Conservation (phyloP, 106 monocot species). For the Cymbidium sinense region DNA sequence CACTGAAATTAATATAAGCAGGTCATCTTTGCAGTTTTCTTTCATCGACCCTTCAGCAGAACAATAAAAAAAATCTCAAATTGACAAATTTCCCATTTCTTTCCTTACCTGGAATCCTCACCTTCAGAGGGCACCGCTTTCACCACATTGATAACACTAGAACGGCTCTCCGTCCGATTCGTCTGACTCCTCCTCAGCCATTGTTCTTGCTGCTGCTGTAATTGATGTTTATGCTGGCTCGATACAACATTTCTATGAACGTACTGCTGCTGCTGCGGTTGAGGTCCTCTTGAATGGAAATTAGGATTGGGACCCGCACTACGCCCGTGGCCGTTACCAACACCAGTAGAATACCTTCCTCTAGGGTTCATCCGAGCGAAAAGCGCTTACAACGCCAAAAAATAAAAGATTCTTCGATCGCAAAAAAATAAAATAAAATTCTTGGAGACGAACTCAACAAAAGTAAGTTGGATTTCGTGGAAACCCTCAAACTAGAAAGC, state of each 20-base stretch:
- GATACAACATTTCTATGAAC: background rate
- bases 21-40: too few species aligned
- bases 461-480: background rate
- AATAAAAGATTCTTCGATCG: background rate
- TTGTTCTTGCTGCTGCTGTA: constrained; percentile 44
- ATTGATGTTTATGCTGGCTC: background rate
- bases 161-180: constrained; percentile 24
- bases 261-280: background rate
- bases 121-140: constrained; percentile 25
- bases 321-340: constrained; percentile 13
- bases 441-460: background rate
- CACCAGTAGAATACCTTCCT: constrained; percentile 11
- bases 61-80: background rate
- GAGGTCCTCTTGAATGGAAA: constrained; percentile 8
- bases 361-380: constrained; percentile 12
- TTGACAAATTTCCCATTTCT: background rate
- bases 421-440: background rate
- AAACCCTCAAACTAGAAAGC: background rate
- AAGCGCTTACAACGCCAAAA: background rate
- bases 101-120: constrained; percentile 41
- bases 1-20: too few species aligned
- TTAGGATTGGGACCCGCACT: constrained; percentile 5
- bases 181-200: constrained; percentile 66
- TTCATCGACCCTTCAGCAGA: background rate
- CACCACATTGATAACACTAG: constrained; percentile 9